Percentiles rank a stretch among this genome's conserved stretches.
phyloP scores from a whole-genome alignment of 2,329 filamentous ascomycete genomes.

The Botrytis byssoidea region DNA sequence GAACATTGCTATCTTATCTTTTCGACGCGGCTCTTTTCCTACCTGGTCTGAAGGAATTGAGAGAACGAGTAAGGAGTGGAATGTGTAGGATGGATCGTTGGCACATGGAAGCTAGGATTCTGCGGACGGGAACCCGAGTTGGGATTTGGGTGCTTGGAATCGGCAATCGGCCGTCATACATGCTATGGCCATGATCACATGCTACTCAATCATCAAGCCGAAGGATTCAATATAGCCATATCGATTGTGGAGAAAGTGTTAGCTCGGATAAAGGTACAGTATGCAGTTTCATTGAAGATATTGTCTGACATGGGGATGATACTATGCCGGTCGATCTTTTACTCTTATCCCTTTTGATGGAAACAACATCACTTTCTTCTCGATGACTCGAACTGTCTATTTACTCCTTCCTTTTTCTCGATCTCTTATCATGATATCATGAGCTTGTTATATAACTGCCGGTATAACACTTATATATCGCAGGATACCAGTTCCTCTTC shows the following conservation, averaged over 20 bases:
- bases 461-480: neutral
- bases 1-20: neutral
- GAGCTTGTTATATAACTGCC: neutral
- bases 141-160: neutral
- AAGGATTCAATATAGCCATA: neutral
- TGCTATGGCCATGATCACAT: neutral
- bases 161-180: neutral
- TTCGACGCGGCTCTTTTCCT: neutral
- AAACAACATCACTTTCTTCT: neutral
- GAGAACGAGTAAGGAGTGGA: neutral
- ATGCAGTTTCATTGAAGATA: neutral
- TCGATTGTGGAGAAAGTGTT: neutral
- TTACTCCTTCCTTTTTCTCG: neutral
- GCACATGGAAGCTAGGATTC: neutral
- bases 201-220: neutral
- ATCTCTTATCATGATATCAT: neutral
- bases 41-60: neutral
- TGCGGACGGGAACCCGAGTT: constrained; percentile 2
- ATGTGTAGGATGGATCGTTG: neutral
- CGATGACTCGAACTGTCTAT: neutral
- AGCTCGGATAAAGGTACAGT: neutral
- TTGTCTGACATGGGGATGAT: neutral
- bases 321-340: neutral
- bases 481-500: neutral
- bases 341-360: neutral